Conservation (phyloP, 768 basidiomycete genomes). For the Pleurotus platypus region DNA sequence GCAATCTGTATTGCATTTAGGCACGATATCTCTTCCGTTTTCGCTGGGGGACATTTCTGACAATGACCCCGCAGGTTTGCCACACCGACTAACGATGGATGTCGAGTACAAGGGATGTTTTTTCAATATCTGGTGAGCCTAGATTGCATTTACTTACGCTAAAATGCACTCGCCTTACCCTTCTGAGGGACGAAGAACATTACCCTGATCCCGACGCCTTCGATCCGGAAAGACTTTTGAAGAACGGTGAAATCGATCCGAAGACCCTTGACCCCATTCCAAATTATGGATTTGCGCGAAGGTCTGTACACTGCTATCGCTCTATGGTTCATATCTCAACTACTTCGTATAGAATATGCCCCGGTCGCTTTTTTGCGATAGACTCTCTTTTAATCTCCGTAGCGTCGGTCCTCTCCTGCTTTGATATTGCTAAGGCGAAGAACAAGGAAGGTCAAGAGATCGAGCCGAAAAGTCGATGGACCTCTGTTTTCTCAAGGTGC, state of each 20-base stretch:
- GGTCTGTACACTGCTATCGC: conserved; percentile 20
- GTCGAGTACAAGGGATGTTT: conserved; percentile 27
- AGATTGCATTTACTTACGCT: background rate
- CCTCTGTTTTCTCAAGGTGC: conserved; percentile 62
- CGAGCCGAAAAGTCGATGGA: conserved; percentile 47
- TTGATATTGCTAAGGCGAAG: conserved; percentile 24
- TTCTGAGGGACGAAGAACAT: conserved; percentile 22
- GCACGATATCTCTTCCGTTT: background rate
- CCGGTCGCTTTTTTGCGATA: conserved; percentile 61
- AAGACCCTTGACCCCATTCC: conserved; percentile 17
- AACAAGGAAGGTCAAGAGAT: conserved; percentile 42
- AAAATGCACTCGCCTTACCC: background rate
- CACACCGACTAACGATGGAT: conserved; percentile 17
- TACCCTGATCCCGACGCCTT: conserved; percentile 31
- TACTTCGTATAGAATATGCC: conserved; percentile 47
- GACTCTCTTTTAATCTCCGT: conserved; percentile 32
- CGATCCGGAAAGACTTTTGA: conserved; percentile 32
- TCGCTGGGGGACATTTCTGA: background rate
- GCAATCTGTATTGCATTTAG: conserved; percentile 14
- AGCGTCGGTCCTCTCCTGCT: conserved; percentile 11
- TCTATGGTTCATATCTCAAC: background rate
- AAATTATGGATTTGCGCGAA: conserved; percentile 37
- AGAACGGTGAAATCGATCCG: conserved; percentile 17
- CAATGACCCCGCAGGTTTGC: conserved; percentile 8
- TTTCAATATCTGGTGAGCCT: conserved; percentile 31